These are phyloP conservation scores for Debaryomycetaceae sp. DNA, from an alignment of 1,139 yeast genomes.

Conservation along the genomic window DNA sequence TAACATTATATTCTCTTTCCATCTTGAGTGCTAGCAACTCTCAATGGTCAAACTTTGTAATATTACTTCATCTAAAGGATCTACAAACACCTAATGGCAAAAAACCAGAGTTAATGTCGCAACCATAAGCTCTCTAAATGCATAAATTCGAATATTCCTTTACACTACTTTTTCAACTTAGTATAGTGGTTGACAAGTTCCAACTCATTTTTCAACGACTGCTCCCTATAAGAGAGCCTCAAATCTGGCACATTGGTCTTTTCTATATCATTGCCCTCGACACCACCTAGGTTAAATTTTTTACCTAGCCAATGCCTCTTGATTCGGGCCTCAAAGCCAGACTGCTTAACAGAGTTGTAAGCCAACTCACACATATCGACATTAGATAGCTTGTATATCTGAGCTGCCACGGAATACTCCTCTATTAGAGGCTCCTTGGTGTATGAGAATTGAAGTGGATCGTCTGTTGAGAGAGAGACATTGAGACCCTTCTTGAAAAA, in stretches of 20 bases:
- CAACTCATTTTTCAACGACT: constrained; percentile 73
- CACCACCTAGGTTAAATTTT: constrained; percentile 57
- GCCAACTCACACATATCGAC: constrained; percentile 98
- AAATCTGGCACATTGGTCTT: constrained; percentile 94
- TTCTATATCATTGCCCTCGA: constrained; percentile 80
- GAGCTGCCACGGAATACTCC: constrained; percentile 97
- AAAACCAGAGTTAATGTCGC: background rate
- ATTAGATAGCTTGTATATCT: constrained; percentile 85
- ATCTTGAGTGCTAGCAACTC: background rate
- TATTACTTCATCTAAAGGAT: background rate
- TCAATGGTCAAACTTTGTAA: background rate
- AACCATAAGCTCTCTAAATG: background rate
- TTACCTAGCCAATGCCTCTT: constrained; percentile 93
- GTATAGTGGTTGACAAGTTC: constrained; percentile 66
- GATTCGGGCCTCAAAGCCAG: constrained; percentile 84
- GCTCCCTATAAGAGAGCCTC: constrained; percentile 76
- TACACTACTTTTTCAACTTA: constrained; percentile 8
- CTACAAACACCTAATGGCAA: background rate
- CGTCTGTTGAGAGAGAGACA: constrained; percentile 81
- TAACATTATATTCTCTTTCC: background rate
- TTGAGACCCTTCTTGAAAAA: constrained; percentile 92
- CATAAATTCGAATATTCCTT: background rate
- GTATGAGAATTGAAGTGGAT: constrained; percentile 82
- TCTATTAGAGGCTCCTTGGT: constrained; percentile 98
- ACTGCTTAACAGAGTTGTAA: constrained; percentile 74